phyloP scores from a whole-genome alignment of 768 basidiomycete species.

The Mrakia gelida region DNA sequence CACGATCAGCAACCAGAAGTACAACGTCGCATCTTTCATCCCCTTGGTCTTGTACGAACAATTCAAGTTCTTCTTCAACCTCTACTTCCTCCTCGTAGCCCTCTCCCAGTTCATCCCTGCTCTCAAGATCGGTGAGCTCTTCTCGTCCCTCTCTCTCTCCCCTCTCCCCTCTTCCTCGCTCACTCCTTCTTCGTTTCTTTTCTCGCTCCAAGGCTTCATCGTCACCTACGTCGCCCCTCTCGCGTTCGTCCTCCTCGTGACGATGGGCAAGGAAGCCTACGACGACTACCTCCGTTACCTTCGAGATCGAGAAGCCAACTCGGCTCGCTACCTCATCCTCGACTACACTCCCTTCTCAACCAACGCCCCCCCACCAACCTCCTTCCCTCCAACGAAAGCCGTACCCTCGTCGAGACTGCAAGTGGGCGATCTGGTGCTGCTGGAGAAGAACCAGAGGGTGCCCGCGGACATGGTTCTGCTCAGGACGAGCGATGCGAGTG shows the following conservation, averaged over 20 bases:
- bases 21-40: conserved; percentile 92
- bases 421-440: conserved; percentile 81
- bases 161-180: background rate
- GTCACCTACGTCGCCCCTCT: conserved; percentile 93
- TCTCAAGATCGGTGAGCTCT: conserved; percentile 77
- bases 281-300: conserved; percentile 94
- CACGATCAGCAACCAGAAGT: conserved; percentile 94
- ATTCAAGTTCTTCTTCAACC: conserved; percentile 99
- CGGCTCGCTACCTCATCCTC: conserved; percentile 74
- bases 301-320: conserved; percentile 92
- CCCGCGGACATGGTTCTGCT: conserved; percentile 90
- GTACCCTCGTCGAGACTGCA: conserved; percentile 81
- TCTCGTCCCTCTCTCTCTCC: background rate
- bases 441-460: conserved; percentile 96
- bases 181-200: background rate
- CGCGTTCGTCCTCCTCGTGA: conserved; percentile 88
- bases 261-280: conserved; percentile 98
- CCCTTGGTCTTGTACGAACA: conserved; percentile 97
- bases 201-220: conserved; percentile 72
- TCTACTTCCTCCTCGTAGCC: conserved; percentile 95
- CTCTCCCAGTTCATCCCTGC: conserved; percentile 93
- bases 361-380: conserved; percentile 34
- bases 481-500: conserved; percentile 67
- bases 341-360: conserved; percentile 41
- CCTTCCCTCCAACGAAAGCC: conserved; percentile 54